Percentiles rank a stretch among this genome's conserved stretches.
Conservation (phyloP, 306 rosid genomes). For the Rosa rugosa region DNA sequence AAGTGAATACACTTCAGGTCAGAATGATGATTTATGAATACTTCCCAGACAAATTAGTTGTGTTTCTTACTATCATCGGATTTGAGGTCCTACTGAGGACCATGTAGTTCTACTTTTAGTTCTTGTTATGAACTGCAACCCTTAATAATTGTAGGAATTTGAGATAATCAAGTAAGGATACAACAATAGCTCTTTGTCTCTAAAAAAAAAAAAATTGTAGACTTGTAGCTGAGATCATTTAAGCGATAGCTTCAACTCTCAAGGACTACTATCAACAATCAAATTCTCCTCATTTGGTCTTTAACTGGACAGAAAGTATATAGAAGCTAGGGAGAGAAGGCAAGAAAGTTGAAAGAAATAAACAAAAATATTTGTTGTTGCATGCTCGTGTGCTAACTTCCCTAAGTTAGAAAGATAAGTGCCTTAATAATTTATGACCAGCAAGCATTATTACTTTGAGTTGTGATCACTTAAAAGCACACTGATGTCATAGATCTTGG, state of each 20-base stretch:
- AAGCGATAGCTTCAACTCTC: not conserved
- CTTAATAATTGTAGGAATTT: too few relatives aligned
- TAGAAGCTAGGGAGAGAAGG: not conserved
- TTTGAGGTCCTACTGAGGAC: too few relatives aligned
- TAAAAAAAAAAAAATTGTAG: too few relatives aligned
- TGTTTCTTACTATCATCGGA: too few relatives aligned
- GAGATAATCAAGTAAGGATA: too few relatives aligned
- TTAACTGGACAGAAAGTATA: not conserved
- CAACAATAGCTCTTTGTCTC: too few relatives aligned
- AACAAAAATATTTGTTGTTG: not conserved
- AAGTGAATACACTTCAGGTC: too few relatives aligned
- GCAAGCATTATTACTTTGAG: not conserved
- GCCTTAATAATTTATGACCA: not conserved
- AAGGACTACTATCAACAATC: not conserved
- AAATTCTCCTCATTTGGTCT: not conserved
- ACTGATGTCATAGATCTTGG: not conserved
- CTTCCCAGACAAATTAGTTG: too few relatives aligned
- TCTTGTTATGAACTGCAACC: too few relatives aligned
- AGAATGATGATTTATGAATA: too few relatives aligned
- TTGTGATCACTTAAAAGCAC: not conserved
- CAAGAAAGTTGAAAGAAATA: not conserved
- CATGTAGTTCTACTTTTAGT: too few relatives aligned
- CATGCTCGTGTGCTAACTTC: not conserved
- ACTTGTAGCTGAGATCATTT: not conserved
- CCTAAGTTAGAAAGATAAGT: not conserved